Evolutionary conservation across 441 rosid species (phyloP).

Genomic region (Adansonia madagascariensis): DNA sequence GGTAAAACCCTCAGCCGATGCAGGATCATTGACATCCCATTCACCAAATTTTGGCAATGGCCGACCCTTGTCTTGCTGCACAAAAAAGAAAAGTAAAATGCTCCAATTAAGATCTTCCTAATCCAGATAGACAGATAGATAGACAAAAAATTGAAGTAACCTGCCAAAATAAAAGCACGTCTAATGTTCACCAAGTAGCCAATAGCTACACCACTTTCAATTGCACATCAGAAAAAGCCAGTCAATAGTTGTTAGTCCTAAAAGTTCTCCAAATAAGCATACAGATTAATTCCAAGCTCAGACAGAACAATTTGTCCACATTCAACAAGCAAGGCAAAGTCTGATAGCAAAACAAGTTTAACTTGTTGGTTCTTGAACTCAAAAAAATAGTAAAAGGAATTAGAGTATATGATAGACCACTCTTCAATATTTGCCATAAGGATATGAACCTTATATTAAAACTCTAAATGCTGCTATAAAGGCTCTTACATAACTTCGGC

Average conservation of each 20-base stretch:
- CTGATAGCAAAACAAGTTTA: background rate
- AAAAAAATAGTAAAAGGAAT: background rate
- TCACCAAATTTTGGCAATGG: constrained; percentile 81
- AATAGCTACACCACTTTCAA: background rate
- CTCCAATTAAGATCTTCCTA: background rate
- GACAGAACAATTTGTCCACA: background rate
- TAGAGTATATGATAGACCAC: background rate
- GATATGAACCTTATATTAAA: background rate
- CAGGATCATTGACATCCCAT: constrained; percentile 84
- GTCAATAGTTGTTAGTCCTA: background rate
- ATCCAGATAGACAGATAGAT: background rate
- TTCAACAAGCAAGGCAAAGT: background rate
- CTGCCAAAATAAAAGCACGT: background rate
- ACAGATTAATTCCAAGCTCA: background rate
- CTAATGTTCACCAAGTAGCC: background rate
- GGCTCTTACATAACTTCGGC: background rate
- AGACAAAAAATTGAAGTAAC: background rate
- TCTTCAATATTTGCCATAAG: background rate
- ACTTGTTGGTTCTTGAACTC: background rate
- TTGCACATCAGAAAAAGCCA: background rate
- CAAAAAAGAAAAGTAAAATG: constrained; percentile 16
- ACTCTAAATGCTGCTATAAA: background rate
- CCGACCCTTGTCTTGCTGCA: constrained; percentile 57
- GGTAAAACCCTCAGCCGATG: constrained; percentile 84
- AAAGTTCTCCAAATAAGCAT: background rate